These are phyloP conservation scores for Apiospora pterosperma DNA, from an alignment of 2,329 filamentous ascomycete species.

Conservation along the genomic window DNA sequence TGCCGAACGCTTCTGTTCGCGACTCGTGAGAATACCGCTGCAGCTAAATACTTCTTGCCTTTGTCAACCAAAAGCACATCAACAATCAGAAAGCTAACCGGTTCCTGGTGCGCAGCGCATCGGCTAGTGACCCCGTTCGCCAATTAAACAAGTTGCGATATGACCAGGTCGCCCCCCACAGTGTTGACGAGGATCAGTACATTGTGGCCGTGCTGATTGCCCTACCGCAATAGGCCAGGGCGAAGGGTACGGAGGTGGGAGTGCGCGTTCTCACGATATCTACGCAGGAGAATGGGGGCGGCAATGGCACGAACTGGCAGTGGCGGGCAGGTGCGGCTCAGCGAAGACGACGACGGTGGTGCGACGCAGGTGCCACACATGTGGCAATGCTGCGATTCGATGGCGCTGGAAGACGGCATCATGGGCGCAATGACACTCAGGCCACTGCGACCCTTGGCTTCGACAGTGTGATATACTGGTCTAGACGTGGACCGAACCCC, in stretches of 20 bases:
- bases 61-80: background rate
- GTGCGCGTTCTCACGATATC: background rate
- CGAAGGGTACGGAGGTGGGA: background rate
- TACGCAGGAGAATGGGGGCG: background rate
- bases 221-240: background rate
- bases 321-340: too few species aligned
- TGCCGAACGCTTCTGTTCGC: background rate
- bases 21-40: background rate
- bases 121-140: background rate
- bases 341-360: background rate
- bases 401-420: background rate
- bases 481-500: too few species aligned
- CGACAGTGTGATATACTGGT: too few species aligned
- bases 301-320: background rate
- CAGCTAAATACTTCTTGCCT: background rate
- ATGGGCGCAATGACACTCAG: background rate
- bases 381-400: background rate
- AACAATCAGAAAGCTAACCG: background rate
- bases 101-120: background rate
- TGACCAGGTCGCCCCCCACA: background rate
- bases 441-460: too few species aligned
- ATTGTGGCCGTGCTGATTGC: background rate
- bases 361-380: background rate
- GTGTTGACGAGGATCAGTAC: background rate
- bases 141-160: background rate